phyloP scores from a whole-genome alignment of 2,329 filamentous ascomycete genomes.

The Penicillium olsonii region DNA sequence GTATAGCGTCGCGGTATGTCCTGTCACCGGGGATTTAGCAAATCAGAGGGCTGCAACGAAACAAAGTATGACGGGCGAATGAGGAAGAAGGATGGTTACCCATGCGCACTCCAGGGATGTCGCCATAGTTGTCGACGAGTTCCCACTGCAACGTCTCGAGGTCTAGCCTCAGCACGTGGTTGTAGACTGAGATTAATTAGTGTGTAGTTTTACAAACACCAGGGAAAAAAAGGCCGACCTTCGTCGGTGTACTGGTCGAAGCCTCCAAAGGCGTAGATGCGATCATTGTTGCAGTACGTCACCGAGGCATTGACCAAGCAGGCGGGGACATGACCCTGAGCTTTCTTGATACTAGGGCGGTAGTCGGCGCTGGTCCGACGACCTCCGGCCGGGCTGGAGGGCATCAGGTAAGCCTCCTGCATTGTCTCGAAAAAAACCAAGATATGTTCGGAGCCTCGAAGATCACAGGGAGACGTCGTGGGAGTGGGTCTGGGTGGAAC shows the following conservation, averaged over 20 bases:
- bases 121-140: slow-evolving; percentile 96
- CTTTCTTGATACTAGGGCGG: slow-evolving; percentile 78
- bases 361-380: slow-evolving; percentile 68
- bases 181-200: slow-evolving; percentile 67
- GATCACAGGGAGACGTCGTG: slow-evolving; percentile 31
- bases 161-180: slow-evolving; percentile 89
- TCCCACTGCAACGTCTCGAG: slow-evolving; percentile 89
- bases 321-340: slow-evolving; percentile 78
- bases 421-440: slow-evolving; percentile 45
- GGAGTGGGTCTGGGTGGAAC: slow-evolving; percentile 37
- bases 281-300: slow-evolving; percentile 96
- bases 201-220: neutral
- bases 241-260: slow-evolving; percentile 99
- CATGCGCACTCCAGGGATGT: slow-evolving; percentile 96
- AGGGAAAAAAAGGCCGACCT: slow-evolving; percentile 48
- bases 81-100: slow-evolving; percentile 56
- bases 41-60: slow-evolving; percentile 1
- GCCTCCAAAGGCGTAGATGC: slow-evolving; percentile 96
- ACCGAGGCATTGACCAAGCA: slow-evolving; percentile 98
- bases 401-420: slow-evolving; percentile 85
- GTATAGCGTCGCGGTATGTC: slow-evolving; percentile 92
- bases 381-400: slow-evolving; percentile 74
- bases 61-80: slow-evolving; percentile 11
- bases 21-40: slow-evolving; percentile 46
- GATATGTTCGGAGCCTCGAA: slow-evolving; percentile 30